Evolutionary conservation across 2,329 filamentous ascomycete genomes (phyloP), one percentile per base, ranked within the genome.

Genomic region (Talaromyces rugulosus): DNA sequence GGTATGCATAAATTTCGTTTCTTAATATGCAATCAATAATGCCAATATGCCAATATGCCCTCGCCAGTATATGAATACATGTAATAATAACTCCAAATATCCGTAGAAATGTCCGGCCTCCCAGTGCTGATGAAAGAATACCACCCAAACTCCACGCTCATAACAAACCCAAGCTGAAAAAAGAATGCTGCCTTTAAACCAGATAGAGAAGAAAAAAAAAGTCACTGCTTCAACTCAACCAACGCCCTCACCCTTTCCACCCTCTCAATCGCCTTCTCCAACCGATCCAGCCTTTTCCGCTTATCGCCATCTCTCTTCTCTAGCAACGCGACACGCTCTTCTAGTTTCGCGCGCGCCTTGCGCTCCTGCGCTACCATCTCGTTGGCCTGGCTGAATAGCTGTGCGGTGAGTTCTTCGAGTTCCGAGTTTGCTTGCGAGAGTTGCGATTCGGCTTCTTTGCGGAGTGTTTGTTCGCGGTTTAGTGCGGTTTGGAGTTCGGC

Each of bases 351-450:
- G 60, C 85, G 77, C 44, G 84, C 84, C 69, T 81, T 83, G 30
- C 86, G 79, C 75, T 88, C 86, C 59, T 80, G 76, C 3, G 85
- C 85, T 8, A 88, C 86, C 85, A 88, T 87, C 72, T 88, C 85
- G 63, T 88, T 88, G 34, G 86, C 86, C 69, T 87, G 83, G 58
- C 83, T 82, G 71, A 88, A 88, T 8, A 88, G 71, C 61, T 82
- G 81, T 34, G 81, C 82, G 12, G 82, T 86, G 63, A 88, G 72
- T 59, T 88, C 86, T 66, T 88, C 86, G 33, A 88, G 78, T 71
- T 88, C 86, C 1, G 74, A 78, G 64, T 81, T 83, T 16, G 85
- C 80, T 57, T 82, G 80, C 40, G 80, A 78, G 2, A 85, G 75
- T 63, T 82, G 81, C 31, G 77, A 78, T 69, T 88, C 86, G 0